phyloP scores from a whole-genome alignment of 139 green algal genomes.

The Coelastrella sp. region DNA sequence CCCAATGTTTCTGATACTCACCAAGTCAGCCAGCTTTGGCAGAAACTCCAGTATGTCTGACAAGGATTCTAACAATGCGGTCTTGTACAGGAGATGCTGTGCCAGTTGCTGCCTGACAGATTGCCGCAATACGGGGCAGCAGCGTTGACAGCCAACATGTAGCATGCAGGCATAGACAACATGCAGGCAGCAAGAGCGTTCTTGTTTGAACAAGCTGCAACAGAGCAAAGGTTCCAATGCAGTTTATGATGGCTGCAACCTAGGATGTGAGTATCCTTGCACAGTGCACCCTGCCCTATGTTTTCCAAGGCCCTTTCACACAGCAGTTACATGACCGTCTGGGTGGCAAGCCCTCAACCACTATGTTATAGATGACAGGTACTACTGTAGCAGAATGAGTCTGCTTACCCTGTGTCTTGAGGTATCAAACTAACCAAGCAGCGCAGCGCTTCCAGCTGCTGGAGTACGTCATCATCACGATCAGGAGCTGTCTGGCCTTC shows the following conservation, averaged over 20 bases:
- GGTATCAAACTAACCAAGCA: conserved; percentile 3
- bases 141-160: not conserved
- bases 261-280: no score
- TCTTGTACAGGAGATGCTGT: conserved; percentile 15
- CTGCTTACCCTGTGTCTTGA: conserved; percentile 12
- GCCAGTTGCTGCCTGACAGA: conserved; percentile 7
- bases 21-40: not conserved
- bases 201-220: no score
- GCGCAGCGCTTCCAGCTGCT: conserved; percentile 31
- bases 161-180: not conserved
- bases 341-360: no score
- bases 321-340: no score
- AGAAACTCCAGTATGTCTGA: not conserved
- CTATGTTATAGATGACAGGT: no score
- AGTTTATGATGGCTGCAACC: no score
- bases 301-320: no score
- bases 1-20: conserved; percentile 3
- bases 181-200: no score
- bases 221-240: not conserved
- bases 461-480: conserved; percentile 14
- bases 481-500: not conserved
- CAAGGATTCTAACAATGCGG: not conserved
- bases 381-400: not conserved
- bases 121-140: not conserved
- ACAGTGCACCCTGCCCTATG: no score